Evolutionary conservation across 83 land plant genomes (phyloP), one percentile per base, ranked within the genome.

Genomic region (Thuja plicata): DNA sequence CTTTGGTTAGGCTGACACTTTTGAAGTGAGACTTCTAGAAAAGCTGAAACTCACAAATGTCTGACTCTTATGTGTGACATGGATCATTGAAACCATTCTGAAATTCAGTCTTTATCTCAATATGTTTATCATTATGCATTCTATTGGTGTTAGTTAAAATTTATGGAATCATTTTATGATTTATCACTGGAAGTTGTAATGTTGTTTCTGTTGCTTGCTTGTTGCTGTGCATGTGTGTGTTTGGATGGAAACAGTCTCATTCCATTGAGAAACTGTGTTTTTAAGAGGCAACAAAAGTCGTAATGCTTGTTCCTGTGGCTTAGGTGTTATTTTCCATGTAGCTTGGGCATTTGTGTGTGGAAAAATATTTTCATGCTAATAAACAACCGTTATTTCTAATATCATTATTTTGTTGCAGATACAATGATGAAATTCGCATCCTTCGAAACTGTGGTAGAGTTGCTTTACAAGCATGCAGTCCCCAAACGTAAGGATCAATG

Each of bases 401-500:
- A 13, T 55, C 71, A 24, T 30, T 52, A 12, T 16, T 34, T 52
- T 45, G 21, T 86, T 30, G 83, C 94, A 93, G 95, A 92, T 85
- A 93, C 95, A 16, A 93, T 93, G 95, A 93, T 93, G 94, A 93
- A 93, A 81, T 92, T 93, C 91, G 93, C 95, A 30, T 91, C 93
- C 57, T 93, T 93, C 80, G 95, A 93, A 79, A 88, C 88, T 4
- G 88, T 90, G 2, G 92, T 93, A 54, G 94, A 93, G 88, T 87
- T 91, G 50, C 70, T 93, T 16, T 93, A 93, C 91, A 91, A 89
- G 66, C 46, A 93, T 82, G 94, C 88, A 35, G 88, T 93, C 6
- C 94, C 95, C 77, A 43, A 54, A 2, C 94, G 94, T 1, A 93
- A 93, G 90, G 90, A 89, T 24, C 48, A 93, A 66, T 93, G 95